These are phyloP conservation scores for Byssochlamys sp. DNA, from an alignment of 2,329 filamentous ascomycete genomes.

Conservation along the genomic window DNA sequence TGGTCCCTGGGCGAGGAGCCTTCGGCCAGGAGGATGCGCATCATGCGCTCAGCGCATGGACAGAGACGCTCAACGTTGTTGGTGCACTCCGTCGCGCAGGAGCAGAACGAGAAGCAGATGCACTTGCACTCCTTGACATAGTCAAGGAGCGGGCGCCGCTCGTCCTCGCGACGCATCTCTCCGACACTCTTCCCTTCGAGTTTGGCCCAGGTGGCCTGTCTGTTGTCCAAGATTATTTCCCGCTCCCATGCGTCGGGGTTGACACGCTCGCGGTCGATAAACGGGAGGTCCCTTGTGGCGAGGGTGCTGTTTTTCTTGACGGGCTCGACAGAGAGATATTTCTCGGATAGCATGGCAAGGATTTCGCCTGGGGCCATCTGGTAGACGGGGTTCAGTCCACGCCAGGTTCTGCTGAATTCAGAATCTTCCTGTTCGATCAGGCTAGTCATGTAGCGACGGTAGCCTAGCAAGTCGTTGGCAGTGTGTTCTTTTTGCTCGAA, in stretches of 20 bases:
- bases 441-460: conserved; percentile 17
- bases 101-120: conserved; percentile 24
- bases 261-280: conserved; percentile 12
- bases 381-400: conserved; percentile 19
- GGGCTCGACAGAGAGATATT: conserved; percentile 22
- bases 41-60: conserved; percentile 27
- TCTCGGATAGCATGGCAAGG: conserved; percentile 26
- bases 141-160: conserved; percentile 13
- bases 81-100: conserved; percentile 26
- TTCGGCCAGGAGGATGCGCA: conserved; percentile 21
- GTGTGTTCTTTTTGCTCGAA: conserved; percentile 2
- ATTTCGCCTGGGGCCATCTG: conserved; percentile 19
- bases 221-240: conserved; percentile 21
- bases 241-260: conserved; percentile 14
- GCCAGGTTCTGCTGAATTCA: conserved; percentile 22
- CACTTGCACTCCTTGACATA: conserved; percentile 26
- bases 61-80: conserved; percentile 19
- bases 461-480: conserved; percentile 19
- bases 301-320: conserved; percentile 9
- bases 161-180: conserved; percentile 21
- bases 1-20: conserved; percentile 7
- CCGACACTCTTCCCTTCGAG: conserved; percentile 27
- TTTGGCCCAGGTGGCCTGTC: conserved; percentile 23
- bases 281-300: conserved; percentile 14
- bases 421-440: conserved; percentile 15